Base-by-base conservation (phyloP, 129 eudicot species). In the Saposhnikovia divaricata region DNA sequence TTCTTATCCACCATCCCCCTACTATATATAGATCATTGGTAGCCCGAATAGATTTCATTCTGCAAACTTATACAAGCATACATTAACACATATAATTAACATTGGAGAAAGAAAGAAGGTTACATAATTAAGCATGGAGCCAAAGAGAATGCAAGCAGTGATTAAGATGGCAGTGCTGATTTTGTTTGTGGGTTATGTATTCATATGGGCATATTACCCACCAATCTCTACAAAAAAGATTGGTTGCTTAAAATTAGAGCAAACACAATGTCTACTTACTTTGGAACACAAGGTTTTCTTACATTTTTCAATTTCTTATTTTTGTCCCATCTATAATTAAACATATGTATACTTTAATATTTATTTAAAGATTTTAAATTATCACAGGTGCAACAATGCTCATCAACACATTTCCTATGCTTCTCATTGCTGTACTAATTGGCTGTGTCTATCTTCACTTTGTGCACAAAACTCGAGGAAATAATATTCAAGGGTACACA, bases 381-480 rank as follows among this genome's bases (percentile, higher is more conserved):
- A 31, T 5, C 9, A 31, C 89, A 89, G 93, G 91, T 80, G 81
- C 82, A 3, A 84, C 40, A 31, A 57, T 89, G 50, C 75, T 89
- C 86, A 55, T 81, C 55, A 83, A 65, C 85, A 85, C 91, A 57
- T 82, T 78, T 38, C 93, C 93, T 19, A 74, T 87, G 1, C 76
- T 89, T 48, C 77, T 89, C 80, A 80, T 89, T 51, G 89, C 93
- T 61, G 88, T 82, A 13, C 25, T n/a, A n/a, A n/a, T 86, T 82
- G 91, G 88, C 70, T 87, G 84, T 10, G 25, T 87, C 0, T 89
- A 89, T 83, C 81, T 85, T 40, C 93, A 87, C 81, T 45, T 89
- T 47, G 87, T 86, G 37, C 80, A 81, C 61, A 69, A 66, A 45
- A 18, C 25, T 6, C 69, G 69, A 13, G 63, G n/a, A 5, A 53